Evolutionary conservation across 768 basidiomycete species (phyloP), one percentile per base, ranked within the genome.

Genomic region (Sutorius australiensis): DNA sequence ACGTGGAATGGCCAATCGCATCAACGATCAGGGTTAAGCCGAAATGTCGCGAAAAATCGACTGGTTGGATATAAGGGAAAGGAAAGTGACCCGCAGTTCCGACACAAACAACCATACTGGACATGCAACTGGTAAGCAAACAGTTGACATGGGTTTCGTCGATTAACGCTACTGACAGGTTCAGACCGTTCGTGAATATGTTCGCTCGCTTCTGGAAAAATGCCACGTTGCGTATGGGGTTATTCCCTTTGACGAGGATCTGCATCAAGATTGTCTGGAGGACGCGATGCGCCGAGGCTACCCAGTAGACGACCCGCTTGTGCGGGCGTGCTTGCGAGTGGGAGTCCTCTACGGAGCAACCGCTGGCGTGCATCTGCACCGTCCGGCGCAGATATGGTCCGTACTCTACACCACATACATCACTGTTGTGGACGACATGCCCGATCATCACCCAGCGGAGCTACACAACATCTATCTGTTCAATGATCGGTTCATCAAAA

Each of bases 401-500:
- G 36, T 16, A n/a, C 36, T 37, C 36, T 37, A 67, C 56, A 77
- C 76, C 1, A 66, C 74, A 0, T 72, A 66, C 44, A 44, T 60
- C 16, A 68, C 68, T 41, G 70, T 59, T 39, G 51, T 71, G 27
- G 77, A 78, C 56, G 75, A 79, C 54, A 40, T 53, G 4, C 57
- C 67, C 14, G 54, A 59, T 2, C 51, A 57, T 13, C 67, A 70
- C 42, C 50, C 56, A 11, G 57, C 57, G 5, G 55, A 63, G 34
- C 30, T 57, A 36, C 41, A 60, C 3, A 40, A 50, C 21, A 53
- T 76, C 13, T 63, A 66, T 12, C 52, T 54, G n/a, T 78, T 78
- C 62, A 70, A 68, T 19, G 59, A 67, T 21, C 56, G 70, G 0
- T 72, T 77, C 44, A 37, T 72, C 1, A 44, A 41, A 5, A 60